Percentiles rank a stretch among this genome's conserved stretches.
Conservation (phyloP, 2,329 filamentous ascomycete genomes). For the Cadophora sp. region DNA sequence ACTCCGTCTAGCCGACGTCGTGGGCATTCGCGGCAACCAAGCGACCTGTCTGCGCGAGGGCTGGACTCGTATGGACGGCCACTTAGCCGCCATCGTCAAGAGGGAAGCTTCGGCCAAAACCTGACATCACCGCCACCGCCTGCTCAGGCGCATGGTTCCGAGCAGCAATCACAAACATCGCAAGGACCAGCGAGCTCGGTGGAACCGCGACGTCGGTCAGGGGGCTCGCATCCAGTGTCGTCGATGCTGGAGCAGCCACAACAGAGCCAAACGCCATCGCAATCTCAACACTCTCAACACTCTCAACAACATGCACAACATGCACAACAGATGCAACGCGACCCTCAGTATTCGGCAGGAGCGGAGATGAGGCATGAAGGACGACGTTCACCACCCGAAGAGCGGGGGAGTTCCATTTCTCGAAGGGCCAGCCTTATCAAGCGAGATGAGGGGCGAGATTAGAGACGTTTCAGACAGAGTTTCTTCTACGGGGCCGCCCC, state of each 20-base stretch:
- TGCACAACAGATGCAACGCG: slow-evolving; percentile 36
- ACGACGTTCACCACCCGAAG: slow-evolving; percentile 38
- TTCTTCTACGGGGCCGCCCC: slow-evolving; percentile 21
- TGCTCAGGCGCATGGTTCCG: slow-evolving; percentile 20
- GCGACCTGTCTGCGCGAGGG: slow-evolving; percentile 58
- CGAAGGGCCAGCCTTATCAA: slow-evolving; percentile 33
- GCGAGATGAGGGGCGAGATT: slow-evolving; percentile 45
- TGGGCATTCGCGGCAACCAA: slow-evolving; percentile 69
- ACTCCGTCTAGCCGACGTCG: slow-evolving; percentile 60
- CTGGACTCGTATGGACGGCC: slow-evolving; percentile 47
- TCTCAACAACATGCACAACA: too few species aligned
- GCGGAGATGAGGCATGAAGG: slow-evolving; percentile 42
- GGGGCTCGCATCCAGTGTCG: slow-evolving; percentile 41
- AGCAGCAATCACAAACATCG: slow-evolving; percentile 23
- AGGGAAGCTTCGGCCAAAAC: slow-evolving; percentile 37
- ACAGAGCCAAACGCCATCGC: slow-evolving; percentile 29
- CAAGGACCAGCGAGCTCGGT: slow-evolving; percentile 25
- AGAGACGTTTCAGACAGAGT: slow-evolving; percentile 40
- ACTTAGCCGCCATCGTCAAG: slow-evolving; percentile 47
- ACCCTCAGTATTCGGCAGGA: slow-evolving; percentile 38
- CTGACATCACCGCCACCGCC: slow-evolving; percentile 34
- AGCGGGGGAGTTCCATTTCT: slow-evolving; percentile 14
- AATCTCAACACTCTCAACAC: slow-evolving; percentile 25
- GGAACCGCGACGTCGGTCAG: slow-evolving; percentile 38
- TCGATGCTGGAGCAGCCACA: slow-evolving; percentile 40